Percentiles rank a stretch among this genome's conserved stretches.
Conservation (phyloP, 192 early-diverging fungal species). For the Rhizophagus prolifer region DNA sequence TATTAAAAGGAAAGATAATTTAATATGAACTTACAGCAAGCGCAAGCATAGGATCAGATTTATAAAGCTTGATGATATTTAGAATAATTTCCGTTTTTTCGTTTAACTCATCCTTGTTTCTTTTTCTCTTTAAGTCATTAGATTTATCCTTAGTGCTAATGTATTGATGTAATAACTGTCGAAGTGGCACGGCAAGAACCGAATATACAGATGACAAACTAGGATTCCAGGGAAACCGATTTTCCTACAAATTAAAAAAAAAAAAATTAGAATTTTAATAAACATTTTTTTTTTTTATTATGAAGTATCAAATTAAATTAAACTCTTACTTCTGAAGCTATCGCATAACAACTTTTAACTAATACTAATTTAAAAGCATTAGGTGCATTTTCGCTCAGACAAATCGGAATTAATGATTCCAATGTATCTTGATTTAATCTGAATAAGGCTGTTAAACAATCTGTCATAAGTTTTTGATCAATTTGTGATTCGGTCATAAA, state of each 20-base stretch:
- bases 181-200: constrained; percentile 58
- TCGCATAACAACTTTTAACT: constrained; percentile 69
- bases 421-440: constrained; percentile 77
- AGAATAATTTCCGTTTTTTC: constrained; percentile 83
- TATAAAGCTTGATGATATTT: constrained; percentile 73
- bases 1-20: neutral
- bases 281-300: neutral
- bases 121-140: constrained; percentile 38
- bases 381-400: constrained; percentile 68
- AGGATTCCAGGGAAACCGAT: constrained; percentile 70
- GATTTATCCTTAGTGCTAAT: constrained; percentile 39
- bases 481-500: constrained; percentile 57
- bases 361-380: constrained; percentile 79
- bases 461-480: constrained; percentile 78
- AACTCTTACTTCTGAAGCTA: constrained; percentile 57
- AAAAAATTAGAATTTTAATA: neutral
- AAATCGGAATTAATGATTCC: constrained; percentile 65
- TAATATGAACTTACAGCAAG: constrained; percentile 55
- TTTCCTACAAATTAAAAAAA: constrained; percentile 32
- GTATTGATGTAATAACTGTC: constrained; percentile 64
- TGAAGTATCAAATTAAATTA: neutral
- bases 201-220: constrained; percentile 53
- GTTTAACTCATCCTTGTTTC: constrained; percentile 47
- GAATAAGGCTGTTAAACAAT: constrained; percentile 75
- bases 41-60: constrained; percentile 72